Base-by-base conservation (phyloP, 2,329 filamentous ascomycete species). In the Podosphaera fusca region DNA sequence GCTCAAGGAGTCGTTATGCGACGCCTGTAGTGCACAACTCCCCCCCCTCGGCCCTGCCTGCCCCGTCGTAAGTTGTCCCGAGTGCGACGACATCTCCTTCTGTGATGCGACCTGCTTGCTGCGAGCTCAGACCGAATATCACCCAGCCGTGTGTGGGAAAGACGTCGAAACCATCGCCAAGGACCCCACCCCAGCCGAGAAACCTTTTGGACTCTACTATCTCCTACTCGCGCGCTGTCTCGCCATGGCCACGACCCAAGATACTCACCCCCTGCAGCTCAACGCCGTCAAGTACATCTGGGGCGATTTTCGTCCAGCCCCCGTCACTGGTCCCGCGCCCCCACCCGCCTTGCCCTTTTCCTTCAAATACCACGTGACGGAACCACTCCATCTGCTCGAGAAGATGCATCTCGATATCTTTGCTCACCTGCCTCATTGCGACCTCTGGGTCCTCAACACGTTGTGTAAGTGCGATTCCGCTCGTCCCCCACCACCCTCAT, bases 401-500 rank as follows among this genome's bases (percentile, higher is more conserved):
- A 87, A 87, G 69, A 87, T 92, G 82, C 84, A 88, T 62, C 74
- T 90, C 57, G 82, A 90, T 66, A 81, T 88, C 56, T 90, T 83
- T 67, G 73, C 72, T 12, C 70, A 70, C 0, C 68, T 81, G 3
- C 69, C 70, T 7, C 69, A 73, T 31, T 82, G 85, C 67, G 85
- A 89, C 63, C 70, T 84, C 5, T 92, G 86, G 86, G 77, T 95
- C 14, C 77, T 94, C 65, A 95, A 96, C 70, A 95, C 88, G 0
- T 75, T 95, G 4, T 94, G 40, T 55, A 50, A n/a, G 47, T 50
- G 29, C 29, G n/a, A 12, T 21, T 49, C 40, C 21, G 8, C 8
- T 30, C 21, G n/a, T 21, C 45, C 29, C 8, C n/a, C n/a, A 8
- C n/a, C 8, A 21, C 45, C 8, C 45, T 21, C 9, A 21, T 21